These are phyloP conservation scores for Chytridium lagenaria DNA, from an alignment of 371 early-diverging fungal species.

Conservation along the genomic window DNA sequence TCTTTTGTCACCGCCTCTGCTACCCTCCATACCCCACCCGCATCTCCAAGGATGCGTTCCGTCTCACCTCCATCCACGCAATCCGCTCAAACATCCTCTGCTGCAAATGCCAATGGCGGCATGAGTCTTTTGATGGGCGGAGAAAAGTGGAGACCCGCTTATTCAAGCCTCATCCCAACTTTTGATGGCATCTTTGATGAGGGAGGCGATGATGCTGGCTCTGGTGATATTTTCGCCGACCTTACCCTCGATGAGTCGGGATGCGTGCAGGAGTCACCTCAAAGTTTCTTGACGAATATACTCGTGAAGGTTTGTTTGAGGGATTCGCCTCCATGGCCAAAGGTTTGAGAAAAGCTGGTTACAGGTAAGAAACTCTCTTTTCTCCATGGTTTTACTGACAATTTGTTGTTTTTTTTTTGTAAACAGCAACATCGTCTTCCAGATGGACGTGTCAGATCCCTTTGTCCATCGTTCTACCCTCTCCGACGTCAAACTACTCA, in stretches of 20 bases:
- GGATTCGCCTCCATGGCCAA: background rate
- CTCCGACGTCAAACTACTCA: conserved; percentile 1
- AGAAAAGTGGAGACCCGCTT: background rate
- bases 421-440: conserved; percentile 19
- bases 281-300: background rate
- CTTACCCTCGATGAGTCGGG: background rate
- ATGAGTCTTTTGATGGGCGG: no score
- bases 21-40: no score
- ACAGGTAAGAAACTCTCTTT: background rate
- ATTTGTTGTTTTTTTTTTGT: background rate
- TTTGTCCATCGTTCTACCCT: conserved; percentile 32
- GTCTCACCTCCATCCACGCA: no score
- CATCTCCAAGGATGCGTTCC: no score
- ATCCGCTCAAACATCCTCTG: no score
- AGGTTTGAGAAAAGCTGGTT: background rate
- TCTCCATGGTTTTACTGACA: background rate
- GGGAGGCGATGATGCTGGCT: background rate
- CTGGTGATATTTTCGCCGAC: background rate
- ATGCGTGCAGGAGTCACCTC: background rate
- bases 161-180: background rate
- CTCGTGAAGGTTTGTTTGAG: background rate
- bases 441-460: conserved; percentile 26
- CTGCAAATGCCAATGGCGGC: no score
- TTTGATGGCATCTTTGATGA: conserved; percentile 12
- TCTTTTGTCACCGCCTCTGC: no score